Conservation (phyloP, 2,329 filamentous ascomycete genomes). For the Ophiostoma ulmi region DNA sequence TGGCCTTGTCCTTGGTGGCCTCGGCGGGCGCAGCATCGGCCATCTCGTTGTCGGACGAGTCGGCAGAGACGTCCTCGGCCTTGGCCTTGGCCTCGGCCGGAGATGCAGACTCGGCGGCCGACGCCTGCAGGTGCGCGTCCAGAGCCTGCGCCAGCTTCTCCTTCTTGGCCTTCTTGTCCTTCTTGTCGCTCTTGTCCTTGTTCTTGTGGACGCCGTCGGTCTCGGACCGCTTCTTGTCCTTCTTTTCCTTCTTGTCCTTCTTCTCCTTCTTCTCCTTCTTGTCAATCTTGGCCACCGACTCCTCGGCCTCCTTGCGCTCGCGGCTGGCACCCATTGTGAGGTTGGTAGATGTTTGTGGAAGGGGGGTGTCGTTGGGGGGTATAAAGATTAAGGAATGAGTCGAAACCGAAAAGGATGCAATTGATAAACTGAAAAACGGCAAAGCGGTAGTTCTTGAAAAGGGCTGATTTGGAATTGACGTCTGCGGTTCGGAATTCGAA, state of each 20-base stretch:
- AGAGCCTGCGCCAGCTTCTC: constrained; percentile 63
- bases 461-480: background rate
- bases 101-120: constrained; percentile 43
- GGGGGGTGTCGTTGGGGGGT: background rate
- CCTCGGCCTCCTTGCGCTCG: constrained; percentile 28
- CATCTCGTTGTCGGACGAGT: constrained; percentile 42
- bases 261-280: constrained; percentile 28
- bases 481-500: no score
- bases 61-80: constrained; percentile 31
- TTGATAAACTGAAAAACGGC: background rate
- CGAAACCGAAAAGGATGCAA: background rate
- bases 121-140: constrained; percentile 52
- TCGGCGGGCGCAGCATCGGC: constrained; percentile 32
- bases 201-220: constrained; percentile 49
- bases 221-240: constrained; percentile 51
- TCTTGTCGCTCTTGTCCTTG: constrained; percentile 56
- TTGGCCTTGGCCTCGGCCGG: constrained; percentile 37
- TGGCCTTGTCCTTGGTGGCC: constrained; percentile 32
- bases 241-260: constrained; percentile 53
- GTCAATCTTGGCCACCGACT: constrained; percentile 23
- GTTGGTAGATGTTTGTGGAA: background rate
- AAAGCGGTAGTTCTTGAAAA: background rate
- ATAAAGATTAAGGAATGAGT: background rate
- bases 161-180: constrained; percentile 67
- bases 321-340: constrained; percentile 25